Base-by-base conservation (phyloP, 2,329 filamentous ascomycete genomes). In the Aspergillus sergii region DNA sequence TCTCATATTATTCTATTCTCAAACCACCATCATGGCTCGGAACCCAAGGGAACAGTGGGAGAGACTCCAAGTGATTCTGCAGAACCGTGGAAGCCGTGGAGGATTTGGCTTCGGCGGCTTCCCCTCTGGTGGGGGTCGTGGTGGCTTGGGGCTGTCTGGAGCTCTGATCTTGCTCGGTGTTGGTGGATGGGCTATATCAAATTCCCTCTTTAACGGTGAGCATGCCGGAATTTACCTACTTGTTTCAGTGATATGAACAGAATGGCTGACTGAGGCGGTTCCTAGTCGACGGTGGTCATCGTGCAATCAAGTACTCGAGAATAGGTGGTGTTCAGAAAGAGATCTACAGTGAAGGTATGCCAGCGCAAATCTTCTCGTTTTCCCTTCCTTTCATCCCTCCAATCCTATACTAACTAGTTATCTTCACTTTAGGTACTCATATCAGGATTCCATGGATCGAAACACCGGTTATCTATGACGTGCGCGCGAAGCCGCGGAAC, bases 221-320 rank as follows among this genome's bases (percentile, higher is more conserved):
- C 16, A 43, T 21, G 21, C 51, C 11, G 9, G 30, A n/a, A 6
- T 26, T 3, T 28, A 48, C 28, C 3, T 32, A 28, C 16, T 30
- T 51, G 23, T 3, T 19, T 16, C 45, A 3, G 16, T 16, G 28
- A 36, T 58, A 66, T 45, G 36, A 9, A 56, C 48, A 36, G 23
- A 50, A 19, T 41, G 39, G 51, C 45, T 71, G 61, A 68, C 68
- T 68, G 60, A 61, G 62, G 57, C 28, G 30, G 48, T n/a, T 60
- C 66, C 10, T 58, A 89, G 95, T 99, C 73, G 95, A 99, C 76
- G 95, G 95, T 89, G 95, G 95, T 83, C 95, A 98, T 81, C 90
- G 95, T 77, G 95, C 95, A 69, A 99, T 99, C 86, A 99, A 99
- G 82, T 99, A 99, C 84, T 93, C 91, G 73, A 90, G 94, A 78